A percentile compares a stretch with the other conserved stretches of the same genome.
Conservation (phyloP, 768 basidiomycete genomes). For the Pluteus cervinus region DNA sequence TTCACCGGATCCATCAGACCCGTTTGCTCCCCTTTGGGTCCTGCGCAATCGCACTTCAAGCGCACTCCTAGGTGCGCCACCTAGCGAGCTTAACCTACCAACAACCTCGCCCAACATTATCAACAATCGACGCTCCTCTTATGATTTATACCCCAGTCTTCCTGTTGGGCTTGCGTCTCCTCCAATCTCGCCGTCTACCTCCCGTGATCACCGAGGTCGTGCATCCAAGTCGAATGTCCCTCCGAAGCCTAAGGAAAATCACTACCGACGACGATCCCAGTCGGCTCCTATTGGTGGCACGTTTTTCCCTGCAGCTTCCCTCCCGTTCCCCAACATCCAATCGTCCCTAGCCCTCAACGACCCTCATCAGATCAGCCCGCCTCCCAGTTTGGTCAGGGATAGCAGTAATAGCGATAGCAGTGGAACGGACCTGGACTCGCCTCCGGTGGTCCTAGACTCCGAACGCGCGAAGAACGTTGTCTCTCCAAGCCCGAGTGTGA, state of each 20-base stretch:
- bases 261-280: constrained; percentile 17
- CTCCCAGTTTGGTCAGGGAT: too few species aligned
- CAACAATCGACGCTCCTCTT: constrained; percentile 7
- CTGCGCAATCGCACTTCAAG: constrained; percentile 55
- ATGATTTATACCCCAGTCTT: constrained; percentile 10
- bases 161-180: too few species aligned
- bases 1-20: constrained; percentile 60
- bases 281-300: constrained; percentile 9
- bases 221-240: background rate
- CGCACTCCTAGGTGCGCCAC: constrained; percentile 22
- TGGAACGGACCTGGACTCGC: constrained; percentile 11
- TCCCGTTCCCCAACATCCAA: background rate
- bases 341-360: too few species aligned
- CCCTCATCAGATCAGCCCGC: too few species aligned
- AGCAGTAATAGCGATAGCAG: constrained; percentile 8
- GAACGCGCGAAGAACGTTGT: too few species aligned
- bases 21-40: constrained; percentile 63
- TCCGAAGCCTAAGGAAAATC: constrained; percentile 6
- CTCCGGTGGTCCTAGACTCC: constrained; percentile 5
- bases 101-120: too few species aligned
- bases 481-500: too few species aligned
- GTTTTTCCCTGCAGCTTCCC: constrained; percentile 1
- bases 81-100: constrained; percentile 10
- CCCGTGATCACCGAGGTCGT: too few species aligned
- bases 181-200: too few species aligned